Evolutionary conservation across 2,329 filamentous ascomycete genomes (phyloP), one percentile per base, ranked within the genome.

Genomic region (Diaporthe citri): DNA sequence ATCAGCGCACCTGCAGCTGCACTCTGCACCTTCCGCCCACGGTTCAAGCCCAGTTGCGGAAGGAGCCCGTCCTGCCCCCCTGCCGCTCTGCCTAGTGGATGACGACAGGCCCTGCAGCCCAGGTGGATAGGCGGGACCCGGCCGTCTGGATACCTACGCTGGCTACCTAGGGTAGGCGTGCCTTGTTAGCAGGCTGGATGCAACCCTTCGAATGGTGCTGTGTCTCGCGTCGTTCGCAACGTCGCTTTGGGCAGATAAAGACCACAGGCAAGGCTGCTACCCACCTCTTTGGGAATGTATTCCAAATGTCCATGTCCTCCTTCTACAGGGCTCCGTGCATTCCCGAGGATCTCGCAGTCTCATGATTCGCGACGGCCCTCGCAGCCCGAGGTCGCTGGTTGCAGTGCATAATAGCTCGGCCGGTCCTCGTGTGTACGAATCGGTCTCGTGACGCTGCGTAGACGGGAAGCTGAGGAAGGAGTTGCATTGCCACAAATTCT

Each of bases 1-100:
- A 52, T 55, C 64, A 55, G 64, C 34, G 48, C 64, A 67, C 64
- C 64, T 67, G 64, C 64, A 39, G 62, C 62, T 34, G 28, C 62
- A 15, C 22, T 22, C 46, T 28, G 43, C 62, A 31, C 43, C 41
- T 66, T 51, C 43, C 43, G 43, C 28, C 59, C 43, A 36, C 60
- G 28, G 62, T 51, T 51, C 62, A 51, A 43, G 25, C 28, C 60
- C 9, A 48, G 60, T 34, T 48, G 60, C 60, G 25, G 60, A 48
- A 64, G 28, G 60, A 64, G 62, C 41, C 41, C 60, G 25, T 25
- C 36, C n/a, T 43, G 36, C 57, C 36, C 36, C 22, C 36, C n/a
- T 17, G n/a, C 57, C 36, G 36, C n/a, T 36, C 57, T 39, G 31
- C 31, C 56, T 20, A 5, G 31, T 59, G 31, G 17, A 25, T 60